Conservation (phyloP, 2,329 filamentous ascomycete species). For the Botrytis cinerea region DNA sequence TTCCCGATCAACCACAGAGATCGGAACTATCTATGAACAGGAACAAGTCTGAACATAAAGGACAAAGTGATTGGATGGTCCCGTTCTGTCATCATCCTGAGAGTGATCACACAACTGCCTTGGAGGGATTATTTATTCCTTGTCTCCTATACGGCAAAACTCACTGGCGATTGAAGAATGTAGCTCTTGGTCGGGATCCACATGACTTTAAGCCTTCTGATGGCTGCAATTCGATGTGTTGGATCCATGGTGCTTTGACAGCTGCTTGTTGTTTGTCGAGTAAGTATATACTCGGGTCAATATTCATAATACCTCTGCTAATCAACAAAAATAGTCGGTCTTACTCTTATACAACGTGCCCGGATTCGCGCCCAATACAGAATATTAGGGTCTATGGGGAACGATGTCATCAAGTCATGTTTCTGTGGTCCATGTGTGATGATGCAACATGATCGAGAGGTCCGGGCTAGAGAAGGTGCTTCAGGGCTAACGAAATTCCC, state of each 20-base stretch:
- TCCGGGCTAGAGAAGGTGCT: conserved; percentile 46
- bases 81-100: conserved; percentile 43
- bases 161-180: conserved; percentile 46
- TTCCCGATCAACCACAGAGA: conserved; percentile 16
- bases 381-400: conserved; percentile 43
- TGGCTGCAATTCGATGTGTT: conserved; percentile 45
- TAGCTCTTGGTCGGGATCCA: conserved; percentile 44
- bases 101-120: conserved; percentile 42
- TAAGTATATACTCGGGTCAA: not conserved
- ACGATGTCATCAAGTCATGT: conserved; percentile 43
- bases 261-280: conserved; percentile 18
- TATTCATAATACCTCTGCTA: not conserved
- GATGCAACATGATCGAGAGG: conserved; percentile 49
- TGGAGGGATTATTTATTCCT: conserved; percentile 37
- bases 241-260: conserved; percentile 37
- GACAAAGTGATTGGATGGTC: conserved; percentile 41
- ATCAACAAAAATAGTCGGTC: conserved; percentile 6
- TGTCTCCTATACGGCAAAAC: conserved; percentile 49
- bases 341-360: conserved; percentile 30
- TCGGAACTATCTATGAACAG: conserved; percentile 11
- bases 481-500: conserved; percentile 23
- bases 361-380: conserved; percentile 48
- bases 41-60: conserved; percentile 18
- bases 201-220: conserved; percentile 43
- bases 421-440: conserved; percentile 48